phyloP scores from a whole-genome alignment of 2,329 filamentous ascomycete genomes.

The Myriosclerotinia duriaeana region DNA sequence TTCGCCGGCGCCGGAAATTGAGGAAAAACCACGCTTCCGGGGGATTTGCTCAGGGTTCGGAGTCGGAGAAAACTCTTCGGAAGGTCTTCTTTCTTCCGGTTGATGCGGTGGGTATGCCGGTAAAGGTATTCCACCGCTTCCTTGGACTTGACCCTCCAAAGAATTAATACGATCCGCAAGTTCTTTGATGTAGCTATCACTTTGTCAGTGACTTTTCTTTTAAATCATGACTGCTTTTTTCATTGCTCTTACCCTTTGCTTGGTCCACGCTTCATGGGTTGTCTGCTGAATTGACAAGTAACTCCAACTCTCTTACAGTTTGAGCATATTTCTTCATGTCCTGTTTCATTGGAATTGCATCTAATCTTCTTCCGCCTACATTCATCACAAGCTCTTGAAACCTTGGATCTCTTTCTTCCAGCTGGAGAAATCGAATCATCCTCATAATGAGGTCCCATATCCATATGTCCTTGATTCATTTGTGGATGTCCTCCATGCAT shows the following conservation, averaged over 20 bases:
- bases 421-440: constrained; percentile 47
- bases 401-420: constrained; percentile 77
- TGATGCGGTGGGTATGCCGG: constrained; percentile 43
- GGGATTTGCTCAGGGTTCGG: constrained; percentile 44
- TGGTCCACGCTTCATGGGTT: constrained; percentile 84
- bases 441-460: constrained; percentile 48
- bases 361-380: constrained; percentile 88
- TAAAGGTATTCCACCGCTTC: constrained; percentile 38
- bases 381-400: constrained; percentile 85
- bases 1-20: constrained; percentile 46
- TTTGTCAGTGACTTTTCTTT: constrained; percentile 28
- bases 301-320: constrained; percentile 77
- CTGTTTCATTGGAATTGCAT: constrained; percentile 78
- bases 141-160: constrained; percentile 73
- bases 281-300: constrained; percentile 80
- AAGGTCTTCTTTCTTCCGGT: constrained; percentile 44
- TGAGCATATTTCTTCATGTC: constrained; percentile 71
- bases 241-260: constrained; percentile 69
- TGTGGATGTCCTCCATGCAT: constrained; percentile 29
- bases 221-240: background rate
- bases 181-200: constrained; percentile 79
- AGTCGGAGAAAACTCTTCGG: constrained; percentile 55
- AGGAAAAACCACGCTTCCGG: constrained; percentile 50
- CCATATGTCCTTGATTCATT: constrained; percentile 33
- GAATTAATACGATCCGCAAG: constrained; percentile 80